Base-by-base conservation (phyloP, 2,329 filamentous ascomycete species). In the Exophiala dermatitidis region DNA sequence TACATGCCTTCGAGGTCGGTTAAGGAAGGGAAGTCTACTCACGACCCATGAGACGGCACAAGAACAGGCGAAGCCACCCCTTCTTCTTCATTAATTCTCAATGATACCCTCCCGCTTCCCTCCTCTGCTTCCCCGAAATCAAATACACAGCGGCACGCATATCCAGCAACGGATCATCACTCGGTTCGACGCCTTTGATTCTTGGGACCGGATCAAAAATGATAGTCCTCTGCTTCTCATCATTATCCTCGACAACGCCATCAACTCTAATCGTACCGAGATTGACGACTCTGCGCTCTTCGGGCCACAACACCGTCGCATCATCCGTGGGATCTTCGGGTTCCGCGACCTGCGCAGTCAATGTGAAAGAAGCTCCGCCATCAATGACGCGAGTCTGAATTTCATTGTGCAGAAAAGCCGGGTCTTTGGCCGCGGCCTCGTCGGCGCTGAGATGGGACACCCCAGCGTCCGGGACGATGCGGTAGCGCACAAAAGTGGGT, bases 141-240 rank as follows among this genome's bases (percentile, higher is more conserved):
- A 82, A 63, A 68, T 82, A 82, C 33, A 81, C 62, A 32, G 72
- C 75, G 6, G 79, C 78, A 41, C 79, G 69, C 49, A 80, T 69
- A 41, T 82, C 77, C 56, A 82, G 60, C 57, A 83, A 63, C 37
- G 79, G 79, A 69, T 83, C 79, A 19, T 67, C 75, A 54, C 72
- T 76, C 3, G 72, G 58, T 62, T 78, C 77, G 26, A 82, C 66
- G 0, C 79, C 79, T 19, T 75, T 66, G 1, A 81, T 72, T 49
- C 78, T 68, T 3, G 79, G 78, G 46, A 81, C 72, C 1, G 79
- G 79, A 67, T 83, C 79, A 58, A 79, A 81, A 57, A 82, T 82
- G 38, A 77, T 68, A 32, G 69, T 66, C 67, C 80, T 76, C 67
- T 78, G 73, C 67, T 74, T 66, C 53, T 64, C 63, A 36, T 71